Base-by-base conservation (phyloP, 192 early-diverging fungal species). In the Entrophospora sp. region DNA sequence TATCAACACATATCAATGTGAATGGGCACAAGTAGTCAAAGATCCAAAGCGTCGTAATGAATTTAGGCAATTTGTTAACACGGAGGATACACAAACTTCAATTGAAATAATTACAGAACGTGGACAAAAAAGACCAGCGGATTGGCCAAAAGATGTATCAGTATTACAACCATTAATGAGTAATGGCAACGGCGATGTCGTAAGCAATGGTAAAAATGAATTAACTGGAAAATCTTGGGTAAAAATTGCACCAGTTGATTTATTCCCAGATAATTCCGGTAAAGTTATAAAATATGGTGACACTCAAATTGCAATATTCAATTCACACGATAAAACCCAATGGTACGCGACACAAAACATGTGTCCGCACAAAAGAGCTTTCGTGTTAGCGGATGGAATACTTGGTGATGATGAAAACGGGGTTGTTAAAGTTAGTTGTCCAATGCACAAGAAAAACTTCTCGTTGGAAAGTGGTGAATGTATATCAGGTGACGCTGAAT, bases 261-360 rank as follows among this genome's bases (percentile, higher is more conserved):
- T 72, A 32, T 85, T 83, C 61, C 78, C 69, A 34, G 32, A 28
- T 16, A 81, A 84, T 25, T 61, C 67, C 30, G 84, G 87, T 18
- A 69, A 74, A 4, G 70, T 76, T 24, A 61, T 89, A 42, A 81
- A 81, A 35, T 67, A 74, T 57, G 87, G 86, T 27, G 78, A 88
- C 38, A 75, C 75, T 12, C 86, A 89, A 68, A 73, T 88, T 9
- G 87, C 87, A 1, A 73, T 88, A 2, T 89, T 84, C 70, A 71
- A 64, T 58, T 68, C 72, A 57, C 27, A 69, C 34, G 52, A 69
- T 8, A 71, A 66, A 22, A 78, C 79, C 28, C 20, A 48, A 16
- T 87, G 82, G 82, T 88, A 85, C 62, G 85, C 86, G 14, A 86
- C 85, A 10, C 85, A 86, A 67, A 86, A 86, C 69, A 88, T 88